These are phyloP conservation scores for Avena eriantha DNA, from an alignment of 176 grass and related monocot genomes.

Conservation along the genomic window DNA sequence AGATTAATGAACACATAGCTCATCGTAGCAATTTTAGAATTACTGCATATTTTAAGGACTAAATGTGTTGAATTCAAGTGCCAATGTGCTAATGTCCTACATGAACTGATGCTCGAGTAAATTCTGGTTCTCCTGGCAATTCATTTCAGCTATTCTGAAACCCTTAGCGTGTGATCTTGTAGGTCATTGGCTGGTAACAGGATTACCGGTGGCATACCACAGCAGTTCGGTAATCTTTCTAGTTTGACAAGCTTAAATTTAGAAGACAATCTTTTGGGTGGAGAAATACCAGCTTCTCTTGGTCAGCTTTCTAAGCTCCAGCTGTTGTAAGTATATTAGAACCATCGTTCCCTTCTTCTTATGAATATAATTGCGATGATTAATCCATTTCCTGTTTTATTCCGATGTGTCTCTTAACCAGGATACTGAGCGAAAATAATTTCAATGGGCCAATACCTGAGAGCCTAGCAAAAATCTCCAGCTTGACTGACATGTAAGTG, in stretches of 20 bases:
- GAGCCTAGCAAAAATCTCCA: conserved; percentile 68
- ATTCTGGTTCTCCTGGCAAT: not conserved
- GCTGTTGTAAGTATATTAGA: conserved; percentile 65
- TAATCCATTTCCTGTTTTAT: conserved; percentile 10
- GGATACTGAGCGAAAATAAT: conserved; percentile 90
- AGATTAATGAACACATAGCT: not conserved
- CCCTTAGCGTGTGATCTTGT: conserved; percentile 38
- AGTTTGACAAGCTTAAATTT: conserved; percentile 77
- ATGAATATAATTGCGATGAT: not conserved
- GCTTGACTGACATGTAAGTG: conserved; percentile 85
- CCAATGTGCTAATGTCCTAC: not conserved
- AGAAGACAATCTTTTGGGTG: conserved; percentile 75
- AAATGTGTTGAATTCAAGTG: not conserved
- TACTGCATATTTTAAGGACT: not conserved
- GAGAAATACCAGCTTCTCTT: conserved; percentile 85
- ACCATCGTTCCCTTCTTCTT: not conserved
- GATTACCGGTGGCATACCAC: conserved; percentile 80
- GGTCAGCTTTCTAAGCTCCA: conserved; percentile 72
- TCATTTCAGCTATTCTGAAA: conserved; percentile 17
- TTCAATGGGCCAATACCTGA: conserved; percentile 76
- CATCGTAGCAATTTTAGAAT: not conserved
- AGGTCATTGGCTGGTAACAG: conserved; percentile 76
- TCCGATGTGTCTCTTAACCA: conserved; percentile 41
- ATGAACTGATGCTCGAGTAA: conserved; percentile 1
- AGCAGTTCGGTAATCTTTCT: conserved; percentile 76